Evolutionary conservation across 768 basidiomycete genomes (phyloP).

Genomic region (Calocybe gangraenosa): DNA sequence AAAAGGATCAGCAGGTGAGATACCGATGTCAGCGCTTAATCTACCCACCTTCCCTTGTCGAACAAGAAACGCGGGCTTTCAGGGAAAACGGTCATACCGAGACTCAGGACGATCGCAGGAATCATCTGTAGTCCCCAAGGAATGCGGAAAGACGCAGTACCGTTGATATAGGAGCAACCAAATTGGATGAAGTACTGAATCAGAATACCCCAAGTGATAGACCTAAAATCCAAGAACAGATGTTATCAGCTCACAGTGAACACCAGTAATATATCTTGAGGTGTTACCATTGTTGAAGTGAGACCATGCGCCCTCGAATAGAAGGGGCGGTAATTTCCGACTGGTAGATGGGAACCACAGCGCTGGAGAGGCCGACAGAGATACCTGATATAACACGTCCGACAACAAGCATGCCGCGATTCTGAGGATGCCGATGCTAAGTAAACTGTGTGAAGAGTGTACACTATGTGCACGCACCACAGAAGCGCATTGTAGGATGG

Average conservation of each 20-base stretch:
- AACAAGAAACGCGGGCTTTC: slow-evolving; percentile 72
- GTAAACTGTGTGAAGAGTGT: background rate
- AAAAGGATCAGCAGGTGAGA: background rate
- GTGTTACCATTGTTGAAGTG: slow-evolving; percentile 65
- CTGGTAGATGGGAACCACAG: slow-evolving; percentile 71
- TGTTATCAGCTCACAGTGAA: too few relatives aligned
- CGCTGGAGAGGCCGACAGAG: slow-evolving; percentile 62
- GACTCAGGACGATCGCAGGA: slow-evolving; percentile 63
- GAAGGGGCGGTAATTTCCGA: slow-evolving; percentile 68
- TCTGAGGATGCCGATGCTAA: slow-evolving; percentile 26
- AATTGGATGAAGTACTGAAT: slow-evolving; percentile 75
- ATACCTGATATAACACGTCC: slow-evolving; percentile 67
- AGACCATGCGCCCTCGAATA: slow-evolving; percentile 73
- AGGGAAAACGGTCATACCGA: slow-evolving; percentile 67
- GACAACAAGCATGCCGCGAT: slow-evolving; percentile 72
- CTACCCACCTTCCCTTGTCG: slow-evolving; percentile 48
- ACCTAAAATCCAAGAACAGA: slow-evolving; percentile 24
- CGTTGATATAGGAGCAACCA: slow-evolving; percentile 69
- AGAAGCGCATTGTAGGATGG: slow-evolving; percentile 65
- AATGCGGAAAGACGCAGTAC: slow-evolving; percentile 71
- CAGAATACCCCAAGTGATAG: slow-evolving; percentile 76
- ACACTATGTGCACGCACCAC: slow-evolving; percentile 26
- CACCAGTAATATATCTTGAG: background rate
- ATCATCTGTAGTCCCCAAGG: slow-evolving; percentile 81
- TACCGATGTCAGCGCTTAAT: background rate